Conservation (phyloP, 2,329 filamentous ascomycete species). For the Chaetomiaceae sp. region DNA sequence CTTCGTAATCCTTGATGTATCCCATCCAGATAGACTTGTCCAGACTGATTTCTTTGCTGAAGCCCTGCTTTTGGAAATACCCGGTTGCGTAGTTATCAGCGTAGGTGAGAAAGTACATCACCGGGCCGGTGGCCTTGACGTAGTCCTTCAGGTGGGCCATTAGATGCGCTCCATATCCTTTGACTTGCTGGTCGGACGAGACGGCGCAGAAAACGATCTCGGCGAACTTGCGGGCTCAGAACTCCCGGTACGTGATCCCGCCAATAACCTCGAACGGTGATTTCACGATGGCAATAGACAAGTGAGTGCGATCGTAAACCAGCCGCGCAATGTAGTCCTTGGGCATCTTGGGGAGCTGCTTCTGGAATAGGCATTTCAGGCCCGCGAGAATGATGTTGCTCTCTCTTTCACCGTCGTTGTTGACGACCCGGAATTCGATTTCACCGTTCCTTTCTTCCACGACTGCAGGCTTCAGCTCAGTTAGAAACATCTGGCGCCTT, state of each 20-base stretch:
- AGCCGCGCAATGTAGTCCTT: slow-evolving; percentile 98
- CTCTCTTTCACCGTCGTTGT: slow-evolving; percentile 85
- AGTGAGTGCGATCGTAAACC: slow-evolving; percentile 92
- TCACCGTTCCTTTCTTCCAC: slow-evolving; percentile 89
- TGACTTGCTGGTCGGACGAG: slow-evolving; percentile 97
- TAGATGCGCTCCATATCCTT: slow-evolving; percentile 93
- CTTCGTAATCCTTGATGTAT: slow-evolving; percentile 99
- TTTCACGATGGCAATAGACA: slow-evolving; percentile 96
- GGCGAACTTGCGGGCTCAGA: slow-evolving; percentile 85
- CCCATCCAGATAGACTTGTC: slow-evolving; percentile 94
- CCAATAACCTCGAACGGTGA: slow-evolving; percentile 90
- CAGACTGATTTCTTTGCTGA: slow-evolving; percentile 94
- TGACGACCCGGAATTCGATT: slow-evolving; percentile 95
- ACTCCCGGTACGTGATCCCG: slow-evolving; percentile 93
- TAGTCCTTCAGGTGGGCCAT: slow-evolving; percentile 99
- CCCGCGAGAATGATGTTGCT: slow-evolving; percentile 92
- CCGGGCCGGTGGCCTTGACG: slow-evolving; percentile 89
- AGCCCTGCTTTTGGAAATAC: slow-evolving; percentile 98
- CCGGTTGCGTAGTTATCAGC: slow-evolving; percentile 98
- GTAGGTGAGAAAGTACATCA: slow-evolving; percentile 98
- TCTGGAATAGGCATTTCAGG: slow-evolving; percentile 96
- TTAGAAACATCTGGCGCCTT: slow-evolving; percentile 38
- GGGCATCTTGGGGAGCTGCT: slow-evolving; percentile 97
- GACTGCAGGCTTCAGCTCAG: slow-evolving; percentile 65
- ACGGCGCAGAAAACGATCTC: slow-evolving; percentile 99